A percentile compares a stretch with the other conserved stretches of the same genome.
phyloP scores from a whole-genome alignment of 2,329 filamentous ascomycete species.

The Alternaria conjuncta region DNA sequence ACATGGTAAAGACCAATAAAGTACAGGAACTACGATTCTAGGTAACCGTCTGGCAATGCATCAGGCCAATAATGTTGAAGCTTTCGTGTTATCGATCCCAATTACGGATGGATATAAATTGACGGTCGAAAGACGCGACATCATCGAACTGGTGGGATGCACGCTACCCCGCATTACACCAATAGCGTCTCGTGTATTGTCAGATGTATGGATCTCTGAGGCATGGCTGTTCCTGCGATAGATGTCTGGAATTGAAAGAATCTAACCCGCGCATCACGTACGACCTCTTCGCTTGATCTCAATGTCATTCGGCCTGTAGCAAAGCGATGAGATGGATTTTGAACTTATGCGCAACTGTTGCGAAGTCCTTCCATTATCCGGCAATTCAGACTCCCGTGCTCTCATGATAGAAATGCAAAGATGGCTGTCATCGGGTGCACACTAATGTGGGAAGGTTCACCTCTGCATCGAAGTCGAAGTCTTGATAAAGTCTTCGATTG shows the following conservation, averaged over 20 bases:
- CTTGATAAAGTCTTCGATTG: constrained; percentile 1
- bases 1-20: not conserved
- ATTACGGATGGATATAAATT: not conserved
- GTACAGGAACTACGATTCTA: not conserved
- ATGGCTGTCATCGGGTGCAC: too few species aligned
- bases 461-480: too few species aligned
- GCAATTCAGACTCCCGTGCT: too few species aligned
- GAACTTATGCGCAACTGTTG: not conserved
- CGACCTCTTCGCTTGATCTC: too few species aligned
- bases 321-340: not conserved
- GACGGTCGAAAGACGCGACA: not conserved
- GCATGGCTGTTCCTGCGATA: too few species aligned
- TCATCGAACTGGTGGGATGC: constrained; percentile 8
- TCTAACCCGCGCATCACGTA: too few species aligned
- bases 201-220: not conserved
- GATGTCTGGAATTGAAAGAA: too few species aligned
- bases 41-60: not conserved
- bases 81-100: not conserved
- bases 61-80: not conserved
- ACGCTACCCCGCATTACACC: constrained; percentile 23
- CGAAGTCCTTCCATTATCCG: not conserved
- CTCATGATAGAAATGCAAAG: too few species aligned
- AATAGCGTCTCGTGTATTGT: constrained; percentile 4
- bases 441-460: too few species aligned
- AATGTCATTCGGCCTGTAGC: not conserved